Evolutionary conservation across 2,329 filamentous ascomycete species (phyloP).

Genomic region (Phialophora chinensis): DNA sequence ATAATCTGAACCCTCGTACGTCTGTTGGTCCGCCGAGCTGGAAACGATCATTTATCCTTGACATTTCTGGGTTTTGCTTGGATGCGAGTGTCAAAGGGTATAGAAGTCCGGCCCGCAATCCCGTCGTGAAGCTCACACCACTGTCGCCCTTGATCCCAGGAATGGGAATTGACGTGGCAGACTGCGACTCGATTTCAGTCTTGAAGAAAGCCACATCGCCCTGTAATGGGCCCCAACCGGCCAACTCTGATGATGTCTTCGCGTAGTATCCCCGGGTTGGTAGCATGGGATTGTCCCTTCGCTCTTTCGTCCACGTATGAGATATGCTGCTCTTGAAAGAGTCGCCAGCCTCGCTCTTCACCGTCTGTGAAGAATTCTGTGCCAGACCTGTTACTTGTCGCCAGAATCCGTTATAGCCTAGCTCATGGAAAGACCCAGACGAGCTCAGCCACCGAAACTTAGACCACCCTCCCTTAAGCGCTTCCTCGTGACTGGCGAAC

Average conservation of each 20-base stretch:
- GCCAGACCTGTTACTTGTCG: constrained; percentile 83
- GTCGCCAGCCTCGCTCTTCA: constrained; percentile 86
- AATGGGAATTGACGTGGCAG: constrained; percentile 74
- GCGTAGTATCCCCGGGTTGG: constrained; percentile 82
- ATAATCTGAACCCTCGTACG: constrained; percentile 89
- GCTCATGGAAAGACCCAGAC: constrained; percentile 72
- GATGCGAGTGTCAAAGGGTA: constrained; percentile 76
- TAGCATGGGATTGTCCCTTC: constrained; percentile 82
- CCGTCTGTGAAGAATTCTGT: constrained; percentile 75
- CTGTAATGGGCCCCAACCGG: constrained; percentile 79
- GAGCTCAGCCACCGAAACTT: constrained; percentile 76
- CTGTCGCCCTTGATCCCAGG: constrained; percentile 72
- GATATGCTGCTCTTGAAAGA: constrained; percentile 85
- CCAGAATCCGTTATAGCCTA: constrained; percentile 84
- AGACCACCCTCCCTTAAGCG: constrained; percentile 75
- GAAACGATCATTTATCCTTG: constrained; percentile 91
- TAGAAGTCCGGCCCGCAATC: constrained; percentile 79
- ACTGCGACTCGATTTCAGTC: constrained; percentile 81
- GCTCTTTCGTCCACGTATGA: constrained; percentile 80
- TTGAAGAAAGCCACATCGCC: constrained; percentile 96
- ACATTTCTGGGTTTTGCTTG: constrained; percentile 63
- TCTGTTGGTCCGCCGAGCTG: constrained; percentile 92
- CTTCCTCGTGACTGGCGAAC: constrained; percentile 94
- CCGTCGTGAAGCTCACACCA: constrained; percentile 81
- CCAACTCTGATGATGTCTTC: constrained; percentile 80